These are phyloP conservation scores for Candida pseudofarinosa DNA, from an alignment of 805 yeast genomes.

Conservation along the genomic window DNA sequence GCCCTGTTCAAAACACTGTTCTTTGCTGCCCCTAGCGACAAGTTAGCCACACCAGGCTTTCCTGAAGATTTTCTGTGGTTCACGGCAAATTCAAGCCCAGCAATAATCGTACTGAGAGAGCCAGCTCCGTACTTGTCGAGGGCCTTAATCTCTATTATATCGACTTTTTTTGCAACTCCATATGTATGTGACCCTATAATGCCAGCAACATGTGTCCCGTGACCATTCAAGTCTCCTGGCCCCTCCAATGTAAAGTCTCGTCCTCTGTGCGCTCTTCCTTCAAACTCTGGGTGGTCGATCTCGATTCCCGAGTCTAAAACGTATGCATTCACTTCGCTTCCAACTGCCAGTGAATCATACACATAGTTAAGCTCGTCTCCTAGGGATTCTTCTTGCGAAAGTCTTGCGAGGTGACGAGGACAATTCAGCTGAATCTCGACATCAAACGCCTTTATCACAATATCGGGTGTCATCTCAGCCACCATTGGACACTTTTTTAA, in stretches of 20 bases:
- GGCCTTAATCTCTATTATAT: constrained; percentile 71
- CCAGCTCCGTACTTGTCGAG: constrained; percentile 69
- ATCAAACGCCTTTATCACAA: constrained; percentile 53
- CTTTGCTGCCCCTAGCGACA: constrained; percentile 74
- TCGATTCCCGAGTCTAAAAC: constrained; percentile 81
- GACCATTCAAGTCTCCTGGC: constrained; percentile 50
- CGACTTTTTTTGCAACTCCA: constrained; percentile 54
- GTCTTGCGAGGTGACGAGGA: constrained; percentile 65
- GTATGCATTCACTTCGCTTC: constrained; percentile 66
- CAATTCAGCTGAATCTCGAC: constrained; percentile 37
- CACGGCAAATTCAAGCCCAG: constrained; percentile 66
- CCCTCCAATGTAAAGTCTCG: constrained; percentile 60
- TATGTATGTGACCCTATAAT: constrained; percentile 26
- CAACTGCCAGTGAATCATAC: constrained; percentile 45
- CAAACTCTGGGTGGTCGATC: constrained; percentile 57
- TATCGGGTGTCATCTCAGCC: constrained; percentile 66
- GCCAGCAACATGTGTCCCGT: constrained; percentile 19
- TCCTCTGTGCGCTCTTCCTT: constrained; percentile 57
- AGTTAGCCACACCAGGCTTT: constrained; percentile 60
- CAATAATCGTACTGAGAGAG: constrained; percentile 56
- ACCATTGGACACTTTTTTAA: constrained; percentile 59
- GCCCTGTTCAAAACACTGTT: constrained; percentile 71
- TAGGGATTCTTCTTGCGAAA: constrained; percentile 46
- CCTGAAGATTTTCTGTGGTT: constrained; percentile 43
- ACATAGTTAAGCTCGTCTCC: constrained; percentile 34